Conservation (phyloP, 163 green algal species). For the Scenedesmus sp. region DNA sequence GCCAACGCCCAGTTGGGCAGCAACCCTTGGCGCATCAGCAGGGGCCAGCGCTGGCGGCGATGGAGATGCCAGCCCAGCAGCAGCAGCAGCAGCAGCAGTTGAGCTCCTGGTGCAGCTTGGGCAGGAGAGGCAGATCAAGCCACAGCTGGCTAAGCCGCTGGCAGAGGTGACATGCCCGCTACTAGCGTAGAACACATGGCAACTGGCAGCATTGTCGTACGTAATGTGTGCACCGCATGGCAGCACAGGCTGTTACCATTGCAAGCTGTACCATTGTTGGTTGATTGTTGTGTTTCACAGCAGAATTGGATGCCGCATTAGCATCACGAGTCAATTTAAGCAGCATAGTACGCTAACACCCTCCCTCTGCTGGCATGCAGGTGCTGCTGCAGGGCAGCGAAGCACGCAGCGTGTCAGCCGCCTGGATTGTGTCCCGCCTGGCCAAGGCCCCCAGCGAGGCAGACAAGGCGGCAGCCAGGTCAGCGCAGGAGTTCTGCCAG, state of each 20-base stretch:
- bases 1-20: neutral
- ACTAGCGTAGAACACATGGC: too few species aligned
- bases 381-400: neutral
- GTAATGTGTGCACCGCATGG: neutral
- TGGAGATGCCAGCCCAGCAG: neutral
- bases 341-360: too few species aligned
- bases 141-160: neutral
- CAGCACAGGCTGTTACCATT: neutral
- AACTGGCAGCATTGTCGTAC: neutral
- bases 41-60: neutral
- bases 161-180: neutral
- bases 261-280: too few species aligned
- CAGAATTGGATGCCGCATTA: too few species aligned
- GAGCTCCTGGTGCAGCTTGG: neutral
- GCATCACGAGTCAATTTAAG: too few species aligned
- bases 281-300: too few species aligned
- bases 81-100: neutral
- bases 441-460: neutral
- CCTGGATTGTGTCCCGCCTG: neutral
- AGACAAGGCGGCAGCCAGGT: slow-evolving; percentile 5
- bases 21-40: neutral
- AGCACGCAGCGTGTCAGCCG: neutral
- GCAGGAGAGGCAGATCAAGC: slow-evolving; percentile 36
- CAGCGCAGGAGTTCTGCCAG: slow-evolving; percentile 20
- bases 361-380: neutral